Conservation (phyloP, 805 yeast genomes). For the Starmerella ratchasimensis region DNA sequence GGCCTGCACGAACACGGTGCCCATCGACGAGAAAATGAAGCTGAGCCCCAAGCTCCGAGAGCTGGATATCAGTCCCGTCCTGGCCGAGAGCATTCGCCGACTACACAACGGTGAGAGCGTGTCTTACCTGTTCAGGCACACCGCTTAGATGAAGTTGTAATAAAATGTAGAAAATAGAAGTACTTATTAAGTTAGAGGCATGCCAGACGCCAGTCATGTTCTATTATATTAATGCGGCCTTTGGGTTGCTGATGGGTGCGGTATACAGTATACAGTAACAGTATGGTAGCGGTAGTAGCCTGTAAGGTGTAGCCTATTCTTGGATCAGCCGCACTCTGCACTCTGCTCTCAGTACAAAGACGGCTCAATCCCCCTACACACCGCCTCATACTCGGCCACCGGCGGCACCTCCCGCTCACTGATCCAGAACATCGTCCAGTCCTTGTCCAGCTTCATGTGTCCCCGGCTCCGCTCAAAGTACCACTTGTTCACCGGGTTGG, state of each 20-base stretch:
- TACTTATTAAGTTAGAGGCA: too few relatives aligned
- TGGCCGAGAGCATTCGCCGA: constrained; percentile 90
- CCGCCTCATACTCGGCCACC: constrained; percentile 37
- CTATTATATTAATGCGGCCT: too few relatives aligned
- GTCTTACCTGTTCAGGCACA: constrained; percentile 53
- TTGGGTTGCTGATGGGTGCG: too few relatives aligned
- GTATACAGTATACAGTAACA: too few relatives aligned
- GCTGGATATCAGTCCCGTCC: constrained; percentile 70
- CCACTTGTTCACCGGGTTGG: constrained; percentile 94
- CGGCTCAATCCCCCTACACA: constrained; percentile 46
- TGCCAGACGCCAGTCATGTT: too few relatives aligned
- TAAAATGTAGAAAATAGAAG: too few relatives aligned
- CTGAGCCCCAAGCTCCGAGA: constrained; percentile 55
- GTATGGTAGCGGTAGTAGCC: too few relatives aligned
- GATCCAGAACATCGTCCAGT: constrained; percentile 36
- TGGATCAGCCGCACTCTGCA: too few relatives aligned
- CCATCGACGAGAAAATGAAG: constrained; percentile 53
- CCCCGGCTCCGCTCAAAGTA: constrained; percentile 84
- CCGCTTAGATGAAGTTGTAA: too few relatives aligned
- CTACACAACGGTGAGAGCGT: constrained; percentile 94
- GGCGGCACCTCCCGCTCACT: constrained; percentile 24
- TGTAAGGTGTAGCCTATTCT: neutral
- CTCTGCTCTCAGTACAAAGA: constrained; percentile 25
- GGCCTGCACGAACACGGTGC: constrained; percentile 90
- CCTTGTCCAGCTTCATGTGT: constrained; percentile 36